Evolutionary conservation across 768 basidiomycete genomes (phyloP).

Genomic region (Calocybe gangraenosa): DNA sequence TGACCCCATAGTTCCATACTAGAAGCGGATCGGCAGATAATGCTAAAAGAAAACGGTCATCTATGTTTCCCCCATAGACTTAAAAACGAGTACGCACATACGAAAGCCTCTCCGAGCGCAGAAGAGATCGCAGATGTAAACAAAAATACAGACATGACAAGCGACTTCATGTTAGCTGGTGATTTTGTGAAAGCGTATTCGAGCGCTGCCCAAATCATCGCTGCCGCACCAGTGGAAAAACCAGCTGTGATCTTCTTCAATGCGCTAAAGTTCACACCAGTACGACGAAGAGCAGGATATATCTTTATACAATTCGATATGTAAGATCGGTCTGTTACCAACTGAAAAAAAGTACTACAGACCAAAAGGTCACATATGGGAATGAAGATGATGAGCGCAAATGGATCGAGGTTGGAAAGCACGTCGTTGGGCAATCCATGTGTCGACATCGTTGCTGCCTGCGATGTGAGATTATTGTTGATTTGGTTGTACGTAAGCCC

Average conservation of each 20-base stretch:
- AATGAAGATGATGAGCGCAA: conserved; percentile 74
- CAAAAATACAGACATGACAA: no score
- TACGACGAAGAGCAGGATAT: conserved; percentile 55
- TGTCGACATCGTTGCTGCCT: no score
- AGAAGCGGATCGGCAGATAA: no score
- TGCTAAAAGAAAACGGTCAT: no score
- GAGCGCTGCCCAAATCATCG: conserved; percentile 72
- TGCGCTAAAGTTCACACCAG: no score
- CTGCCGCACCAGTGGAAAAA: conserved; percentile 48
- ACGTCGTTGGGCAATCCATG: conserved; percentile 75
- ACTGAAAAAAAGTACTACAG: conserved; percentile 6
- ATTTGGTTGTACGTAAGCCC: conserved; percentile 79
- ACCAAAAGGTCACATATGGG: conserved; percentile 62
- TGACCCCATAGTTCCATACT: no score
- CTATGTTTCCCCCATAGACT: no score
- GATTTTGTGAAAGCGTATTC: conserved; percentile 25
- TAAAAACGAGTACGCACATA: no score
- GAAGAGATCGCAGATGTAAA: no score
- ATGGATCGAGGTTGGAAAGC: conserved; percentile 64
- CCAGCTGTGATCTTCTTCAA: conserved; percentile 57
- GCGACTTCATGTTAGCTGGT: no score
- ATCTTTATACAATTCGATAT: conserved; percentile 30
- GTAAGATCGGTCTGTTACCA: background rate
- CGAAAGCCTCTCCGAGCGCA: no score
- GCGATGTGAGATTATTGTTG: conserved; percentile 74